Evolutionary conservation across 352 stramenopile genomes (phyloP).

Genomic region (Phytophthora multivora): DNA sequence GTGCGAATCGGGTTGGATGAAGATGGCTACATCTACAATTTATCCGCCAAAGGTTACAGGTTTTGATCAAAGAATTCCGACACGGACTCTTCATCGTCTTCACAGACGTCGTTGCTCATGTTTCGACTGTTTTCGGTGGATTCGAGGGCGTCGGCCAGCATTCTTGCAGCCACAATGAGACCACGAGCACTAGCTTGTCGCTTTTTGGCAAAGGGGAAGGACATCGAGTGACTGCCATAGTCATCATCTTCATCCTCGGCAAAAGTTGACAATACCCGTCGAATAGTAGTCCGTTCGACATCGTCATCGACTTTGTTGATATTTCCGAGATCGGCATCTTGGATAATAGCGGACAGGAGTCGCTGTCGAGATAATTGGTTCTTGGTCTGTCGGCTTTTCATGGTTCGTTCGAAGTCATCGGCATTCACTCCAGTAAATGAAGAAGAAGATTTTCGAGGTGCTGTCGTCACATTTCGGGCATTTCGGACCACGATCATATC

Average conservation of each 20-base stretch:
- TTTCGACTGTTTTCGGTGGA: constrained; percentile 23
- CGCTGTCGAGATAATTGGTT: constrained; percentile 50
- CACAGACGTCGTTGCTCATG: constrained; percentile 3
- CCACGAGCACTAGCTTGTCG: constrained; percentile 35
- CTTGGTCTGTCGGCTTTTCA: constrained; percentile 51
- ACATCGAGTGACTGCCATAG: not conserved
- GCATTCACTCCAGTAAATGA: constrained; percentile 22
- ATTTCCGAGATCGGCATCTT: constrained; percentile 51
- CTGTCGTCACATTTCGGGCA: constrained; percentile 15
- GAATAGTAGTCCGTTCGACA: constrained; percentile 34
- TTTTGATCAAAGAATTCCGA: constrained; percentile 5
- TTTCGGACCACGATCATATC: constrained; percentile 77
- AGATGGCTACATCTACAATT: constrained; percentile 21
- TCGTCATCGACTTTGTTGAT: constrained; percentile 25
- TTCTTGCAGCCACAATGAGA: constrained; percentile 50
- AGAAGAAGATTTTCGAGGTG: constrained; percentile 20
- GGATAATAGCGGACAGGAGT: constrained; percentile 59
- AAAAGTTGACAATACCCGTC: constrained; percentile 43
- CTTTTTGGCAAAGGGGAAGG: constrained; percentile 21
- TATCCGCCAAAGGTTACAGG: no score
- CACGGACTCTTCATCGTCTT: constrained; percentile 23
- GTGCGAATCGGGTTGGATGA: constrained; percentile 23
- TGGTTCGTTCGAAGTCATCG: constrained; percentile 62
- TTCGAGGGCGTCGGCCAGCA: constrained; percentile 56
- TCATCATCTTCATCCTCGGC: constrained; percentile 11